Evolutionary conservation across 2,329 filamentous ascomycete genomes (phyloP).

Genomic region (Phialophora verrucosa): DNA sequence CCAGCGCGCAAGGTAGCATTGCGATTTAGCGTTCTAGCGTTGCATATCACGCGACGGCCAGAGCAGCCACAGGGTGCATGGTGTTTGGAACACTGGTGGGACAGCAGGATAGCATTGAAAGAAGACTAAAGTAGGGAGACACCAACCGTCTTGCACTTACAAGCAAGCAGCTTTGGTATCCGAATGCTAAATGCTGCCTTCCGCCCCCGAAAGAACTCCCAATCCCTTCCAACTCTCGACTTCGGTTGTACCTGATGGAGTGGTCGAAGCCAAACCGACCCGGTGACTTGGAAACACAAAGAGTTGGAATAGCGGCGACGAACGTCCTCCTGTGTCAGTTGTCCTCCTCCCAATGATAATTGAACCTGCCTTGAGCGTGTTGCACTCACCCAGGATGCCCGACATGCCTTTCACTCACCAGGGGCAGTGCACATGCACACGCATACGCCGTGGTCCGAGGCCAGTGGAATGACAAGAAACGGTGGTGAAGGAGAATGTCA

Average conservation of each 20-base stretch:
- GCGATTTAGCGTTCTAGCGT: not conserved
- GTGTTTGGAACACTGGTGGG: not conserved
- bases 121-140: slow-evolving; percentile 22
- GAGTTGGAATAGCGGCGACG: slow-evolving; percentile 1
- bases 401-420: not conserved
- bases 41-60: not conserved
- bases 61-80: not conserved
- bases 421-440: not conserved
- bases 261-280: not conserved
- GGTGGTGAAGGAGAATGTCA: slow-evolving; percentile 19
- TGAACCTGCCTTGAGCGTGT: slow-evolving; percentile 7
- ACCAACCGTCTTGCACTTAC: slow-evolving; percentile 36
- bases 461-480: not conserved
- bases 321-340: slow-evolving; percentile 24
- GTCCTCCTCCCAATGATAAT: slow-evolving; percentile 5
- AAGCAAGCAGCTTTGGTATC: slow-evolving; percentile 36
- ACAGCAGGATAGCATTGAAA: slow-evolving; percentile 13
- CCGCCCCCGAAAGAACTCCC: not conserved
- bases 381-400: slow-evolving; percentile 31
- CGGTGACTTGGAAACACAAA: not conserved
- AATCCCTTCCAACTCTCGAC: not conserved
- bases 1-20: not conserved
- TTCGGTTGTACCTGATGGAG: not conserved
- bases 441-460: not conserved
- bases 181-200: slow-evolving; percentile 31